A percentile compares a stretch with the other conserved stretches of the same genome.
phyloP scores from a whole-genome alignment of 2,329 filamentous ascomycete genomes.

The Apiospora kogelbergensis region DNA sequence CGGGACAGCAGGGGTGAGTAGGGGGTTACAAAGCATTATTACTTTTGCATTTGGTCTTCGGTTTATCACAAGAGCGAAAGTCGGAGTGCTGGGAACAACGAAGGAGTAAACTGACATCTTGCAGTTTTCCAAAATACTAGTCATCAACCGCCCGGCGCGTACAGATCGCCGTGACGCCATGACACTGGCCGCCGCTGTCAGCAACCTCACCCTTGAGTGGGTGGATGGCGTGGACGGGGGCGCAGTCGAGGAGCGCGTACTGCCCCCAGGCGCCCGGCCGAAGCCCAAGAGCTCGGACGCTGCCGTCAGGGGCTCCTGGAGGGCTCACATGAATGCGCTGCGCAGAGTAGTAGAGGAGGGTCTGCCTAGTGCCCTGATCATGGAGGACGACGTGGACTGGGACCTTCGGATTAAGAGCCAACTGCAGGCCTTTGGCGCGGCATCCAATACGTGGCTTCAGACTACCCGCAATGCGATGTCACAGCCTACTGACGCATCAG shows the following conservation, averaged over 20 bases:
- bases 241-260: slow-evolving; percentile 23
- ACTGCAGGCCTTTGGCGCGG: slow-evolving; percentile 27
- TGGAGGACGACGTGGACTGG: slow-evolving; percentile 43
- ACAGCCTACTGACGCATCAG: too few relatives aligned
- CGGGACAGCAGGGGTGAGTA: neutral
- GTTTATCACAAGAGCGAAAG: too few relatives aligned
- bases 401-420: slow-evolving; percentile 35
- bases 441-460: neutral
- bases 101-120: neutral
- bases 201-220: slow-evolving; percentile 35
- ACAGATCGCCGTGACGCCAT: slow-evolving; percentile 51
- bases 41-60: neutral
- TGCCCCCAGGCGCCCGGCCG: slow-evolving; percentile 38
- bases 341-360: slow-evolving; percentile 34
- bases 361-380: slow-evolving; percentile 35
- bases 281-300: neutral
- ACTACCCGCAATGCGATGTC: neutral
- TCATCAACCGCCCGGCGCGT: slow-evolving; percentile 45
- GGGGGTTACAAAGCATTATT: neutral
- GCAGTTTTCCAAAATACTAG: slow-evolving; percentile 28
- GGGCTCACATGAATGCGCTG: slow-evolving; percentile 39
- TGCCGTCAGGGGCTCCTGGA: slow-evolving; percentile 34
- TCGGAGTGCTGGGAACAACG: too few relatives aligned
- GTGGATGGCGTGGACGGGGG: neutral
- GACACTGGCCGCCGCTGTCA: slow-evolving; percentile 39